Evolutionary conservation across 1,284 basidiomycete genomes (phyloP), one percentile per base, ranked within the genome.

Genomic region (Naganishia sp.): DNA sequence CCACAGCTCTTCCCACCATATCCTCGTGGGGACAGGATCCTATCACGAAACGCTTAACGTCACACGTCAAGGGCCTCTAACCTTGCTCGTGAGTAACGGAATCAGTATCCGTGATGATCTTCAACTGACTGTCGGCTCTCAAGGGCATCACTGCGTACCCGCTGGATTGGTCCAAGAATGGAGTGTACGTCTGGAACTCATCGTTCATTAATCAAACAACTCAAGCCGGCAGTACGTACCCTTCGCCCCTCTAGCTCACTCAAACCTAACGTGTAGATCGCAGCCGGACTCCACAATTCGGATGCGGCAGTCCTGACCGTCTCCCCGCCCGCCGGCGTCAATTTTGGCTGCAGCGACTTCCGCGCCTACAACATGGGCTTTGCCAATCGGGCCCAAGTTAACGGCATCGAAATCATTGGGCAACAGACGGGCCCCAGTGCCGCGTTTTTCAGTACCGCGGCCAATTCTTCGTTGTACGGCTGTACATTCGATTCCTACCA

Each of bases 311-410:
- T 72, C 2, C 66, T 73, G 2, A 72, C 70, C 25, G 66, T 73
- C 16, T 65, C 72, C 45, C 72, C 72, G 11, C 69, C 64, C 13
- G n/a, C 65, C 36, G 68, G 63, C 21, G 25, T 54, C 16, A 53
- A 65, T 2, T 86, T 85, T 69, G 86, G 87, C 0, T 85, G 81
- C 65, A 71, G 73, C 11, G 83, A 88, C 70, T 87, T 88, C 77
- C 86, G 81, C 70, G 84, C 82, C 15, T 88, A 88, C 71, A 88
- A 88, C 70, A 84, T 88, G 69, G 82, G 88, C 72, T 86, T 87
- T 68, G 81, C 86, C 69, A 88, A 88, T 70, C 81, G 84, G 66
- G 87, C 86, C 0, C 42, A 42, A 15, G 53, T 55, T 25, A 55
- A 70, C 39, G 64, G 65, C 7, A 44, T 63, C 23, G 70, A 70